Conservation (phyloP, 371 early-diverging fungal species). For the Funneliformis caledonium region DNA sequence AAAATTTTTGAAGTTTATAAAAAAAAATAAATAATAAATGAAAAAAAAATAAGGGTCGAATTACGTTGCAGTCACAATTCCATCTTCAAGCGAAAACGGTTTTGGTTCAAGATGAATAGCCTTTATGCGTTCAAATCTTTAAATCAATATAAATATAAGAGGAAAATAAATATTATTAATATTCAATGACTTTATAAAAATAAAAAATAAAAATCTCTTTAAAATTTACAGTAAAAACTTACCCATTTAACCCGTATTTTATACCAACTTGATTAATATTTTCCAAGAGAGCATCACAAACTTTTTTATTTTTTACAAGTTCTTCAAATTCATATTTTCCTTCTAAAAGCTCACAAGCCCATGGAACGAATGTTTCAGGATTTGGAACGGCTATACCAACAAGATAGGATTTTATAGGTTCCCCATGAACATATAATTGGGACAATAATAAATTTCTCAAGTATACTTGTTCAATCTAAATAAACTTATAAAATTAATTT, state of each 20-base stretch:
- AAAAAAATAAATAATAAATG: neutral
- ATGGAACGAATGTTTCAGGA: slow-evolving; percentile 54
- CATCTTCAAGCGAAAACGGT: slow-evolving; percentile 63
- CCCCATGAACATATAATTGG: slow-evolving; percentile 83
- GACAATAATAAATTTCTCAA: slow-evolving; percentile 47
- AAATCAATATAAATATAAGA: slow-evolving; percentile 8
- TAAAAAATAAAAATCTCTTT: neutral
- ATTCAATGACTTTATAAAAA: neutral
- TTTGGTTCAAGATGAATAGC: slow-evolving; percentile 57
- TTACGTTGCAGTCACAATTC: slow-evolving; percentile 63
- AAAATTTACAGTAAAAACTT: slow-evolving; percentile 16
- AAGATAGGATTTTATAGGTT: slow-evolving; percentile 74
- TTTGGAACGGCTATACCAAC: slow-evolving; percentile 89
- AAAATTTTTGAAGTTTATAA: neutral
- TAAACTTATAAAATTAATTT: neutral
- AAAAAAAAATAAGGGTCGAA: slow-evolving; percentile 14
- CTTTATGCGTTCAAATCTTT: slow-evolving; percentile 60
- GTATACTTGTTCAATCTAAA: slow-evolving; percentile 45
- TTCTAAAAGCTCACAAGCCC: slow-evolving; percentile 49
- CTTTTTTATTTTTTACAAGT: slow-evolving; percentile 60
- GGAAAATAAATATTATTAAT: slow-evolving; percentile 34
- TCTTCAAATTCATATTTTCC: slow-evolving; percentile 46
- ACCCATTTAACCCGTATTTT: slow-evolving; percentile 60
- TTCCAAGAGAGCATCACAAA: slow-evolving; percentile 62
- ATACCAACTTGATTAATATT: slow-evolving; percentile 65